A percentile compares a stretch with the other conserved stretches of the same genome.
phyloP scores from a whole-genome alignment of 2,329 filamentous ascomycete species.

The Fusarium duplospermum region DNA sequence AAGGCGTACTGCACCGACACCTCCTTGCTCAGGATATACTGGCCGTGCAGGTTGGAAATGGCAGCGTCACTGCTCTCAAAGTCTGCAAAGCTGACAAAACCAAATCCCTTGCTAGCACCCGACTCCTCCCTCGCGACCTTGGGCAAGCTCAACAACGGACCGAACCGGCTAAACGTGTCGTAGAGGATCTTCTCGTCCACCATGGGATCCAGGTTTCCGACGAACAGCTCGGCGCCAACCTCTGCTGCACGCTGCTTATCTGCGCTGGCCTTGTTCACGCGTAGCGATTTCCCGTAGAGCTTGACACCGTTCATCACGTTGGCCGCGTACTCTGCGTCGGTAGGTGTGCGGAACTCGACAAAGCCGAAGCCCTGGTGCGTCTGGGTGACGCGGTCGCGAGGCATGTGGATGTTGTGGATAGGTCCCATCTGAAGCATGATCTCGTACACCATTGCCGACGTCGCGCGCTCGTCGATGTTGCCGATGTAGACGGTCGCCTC shows the following conservation, averaged over 20 bases:
- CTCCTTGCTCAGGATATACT: slow-evolving; percentile 97
- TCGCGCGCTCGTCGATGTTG: slow-evolving; percentile 96
- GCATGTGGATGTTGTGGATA: slow-evolving; percentile 97
- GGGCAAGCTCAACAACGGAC: slow-evolving; percentile 82
- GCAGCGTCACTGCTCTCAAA: slow-evolving; percentile 96
- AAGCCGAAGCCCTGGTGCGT: slow-evolving; percentile 98
- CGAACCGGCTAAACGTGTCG: slow-evolving; percentile 93
- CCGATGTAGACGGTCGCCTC: slow-evolving; percentile 98
- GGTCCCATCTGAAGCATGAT: slow-evolving; percentile 98
- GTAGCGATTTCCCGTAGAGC: slow-evolving; percentile 91
- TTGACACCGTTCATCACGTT: slow-evolving; percentile 97
- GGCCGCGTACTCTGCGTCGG: slow-evolving; percentile 96
- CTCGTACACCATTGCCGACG: slow-evolving; percentile 92
- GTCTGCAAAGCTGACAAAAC: slow-evolving; percentile 91
- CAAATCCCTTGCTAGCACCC: slow-evolving; percentile 92
- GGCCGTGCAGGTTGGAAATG: slow-evolving; percentile 91
- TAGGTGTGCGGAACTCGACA: slow-evolving; percentile 95
- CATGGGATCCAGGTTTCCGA: slow-evolving; percentile 94
- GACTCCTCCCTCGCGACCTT: slow-evolving; percentile 93
- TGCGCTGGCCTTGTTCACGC: slow-evolving; percentile 92
- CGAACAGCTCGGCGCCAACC: slow-evolving; percentile 95
- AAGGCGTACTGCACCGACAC: slow-evolving; percentile 98
- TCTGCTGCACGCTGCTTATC: slow-evolving; percentile 95
- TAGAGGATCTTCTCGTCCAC: slow-evolving; percentile 96
- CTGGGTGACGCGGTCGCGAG: slow-evolving; percentile 97